Evolutionary conservation across 768 basidiomycete species (phyloP).

Genomic region (Pulveroboletus sp.): DNA sequence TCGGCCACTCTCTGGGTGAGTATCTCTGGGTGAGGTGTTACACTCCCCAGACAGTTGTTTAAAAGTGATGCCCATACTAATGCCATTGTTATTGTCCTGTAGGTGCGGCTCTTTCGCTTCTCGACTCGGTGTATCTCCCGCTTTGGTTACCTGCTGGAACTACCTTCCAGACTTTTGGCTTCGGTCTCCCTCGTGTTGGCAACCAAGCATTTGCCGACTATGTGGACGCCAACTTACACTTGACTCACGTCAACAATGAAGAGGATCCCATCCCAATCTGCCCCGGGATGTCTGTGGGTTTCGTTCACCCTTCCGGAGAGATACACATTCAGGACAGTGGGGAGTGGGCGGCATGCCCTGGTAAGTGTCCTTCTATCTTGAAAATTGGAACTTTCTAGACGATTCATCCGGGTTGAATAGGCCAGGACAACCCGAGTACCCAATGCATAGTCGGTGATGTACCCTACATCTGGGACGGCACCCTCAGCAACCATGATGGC

Average conservation of each 20-base stretch:
- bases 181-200: conserved; percentile 42
- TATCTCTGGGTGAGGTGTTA: background rate
- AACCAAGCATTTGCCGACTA: conserved; percentile 59
- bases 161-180: conserved; percentile 29
- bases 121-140: conserved; percentile 38
- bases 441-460: conserved; percentile 24
- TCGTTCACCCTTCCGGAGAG: conserved; percentile 38
- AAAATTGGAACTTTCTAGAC: background rate
- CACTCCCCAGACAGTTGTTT: background rate
- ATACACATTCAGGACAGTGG: conserved; percentile 41
- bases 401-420: conserved; percentile 1
- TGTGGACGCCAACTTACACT: conserved; percentile 40
- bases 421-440: conserved; percentile 54
- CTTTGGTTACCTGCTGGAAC: conserved; percentile 33
- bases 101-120: conserved; percentile 37
- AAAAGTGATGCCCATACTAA: background rate
- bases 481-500: conserved; percentile 43
- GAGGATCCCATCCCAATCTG: conserved; percentile 36
- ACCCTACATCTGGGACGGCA: conserved; percentile 41
- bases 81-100: background rate
- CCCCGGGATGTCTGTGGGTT: conserved; percentile 36
- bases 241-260: conserved; percentile 55
- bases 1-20: conserved; percentile 43
- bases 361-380: conserved; percentile 18
- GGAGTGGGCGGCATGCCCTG: conserved; percentile 53